phyloP scores from a whole-genome alignment of 768 basidiomycete genomes.

The Termitomyces sp. region DNA sequence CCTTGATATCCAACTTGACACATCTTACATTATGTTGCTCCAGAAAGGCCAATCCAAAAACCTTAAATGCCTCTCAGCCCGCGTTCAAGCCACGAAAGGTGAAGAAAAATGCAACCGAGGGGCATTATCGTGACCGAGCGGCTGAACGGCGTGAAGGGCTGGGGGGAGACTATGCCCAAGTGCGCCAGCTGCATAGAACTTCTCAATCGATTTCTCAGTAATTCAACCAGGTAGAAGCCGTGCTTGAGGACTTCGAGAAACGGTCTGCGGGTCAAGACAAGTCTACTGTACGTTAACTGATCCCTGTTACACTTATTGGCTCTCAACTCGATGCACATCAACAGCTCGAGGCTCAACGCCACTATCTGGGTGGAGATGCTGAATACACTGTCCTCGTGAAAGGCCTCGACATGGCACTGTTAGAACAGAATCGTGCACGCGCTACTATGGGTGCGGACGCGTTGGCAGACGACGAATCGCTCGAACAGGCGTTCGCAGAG shows the following conservation, averaged over 20 bases:
- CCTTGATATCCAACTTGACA: background rate
- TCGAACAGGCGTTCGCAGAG: conserved; percentile 65
- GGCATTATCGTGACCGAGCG: conserved; percentile 71
- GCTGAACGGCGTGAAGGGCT: conserved; percentile 65
- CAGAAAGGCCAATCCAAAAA: conserved; percentile 38
- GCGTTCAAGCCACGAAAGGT: conserved; percentile 82
- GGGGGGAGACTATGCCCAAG: conserved; percentile 73
- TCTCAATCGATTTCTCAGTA: background rate
- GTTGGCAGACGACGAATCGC: conserved; percentile 71
- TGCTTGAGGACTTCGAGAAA: conserved; percentile 80
- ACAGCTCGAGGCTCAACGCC: conserved; percentile 73
- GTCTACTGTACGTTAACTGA: conserved; percentile 42
- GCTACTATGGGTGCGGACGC: conserved; percentile 32
- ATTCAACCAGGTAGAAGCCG: conserved; percentile 63
- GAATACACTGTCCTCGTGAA: conserved; percentile 87
- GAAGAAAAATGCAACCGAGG: conserved; percentile 46
- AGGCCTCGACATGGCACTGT: conserved; percentile 82
- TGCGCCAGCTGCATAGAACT: conserved; percentile 22
- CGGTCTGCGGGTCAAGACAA: conserved; percentile 57
- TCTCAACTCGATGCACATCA: background rate
- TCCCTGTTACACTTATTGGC: background rate
- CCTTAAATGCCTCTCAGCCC: conserved; percentile 46
- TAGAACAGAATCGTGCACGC: conserved; percentile 81
- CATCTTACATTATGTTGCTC: conserved; percentile 2
- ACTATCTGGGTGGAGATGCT: conserved; percentile 80